Base-by-base conservation (phyloP, 805 yeast species). In the Millerozyma miso region DNA sequence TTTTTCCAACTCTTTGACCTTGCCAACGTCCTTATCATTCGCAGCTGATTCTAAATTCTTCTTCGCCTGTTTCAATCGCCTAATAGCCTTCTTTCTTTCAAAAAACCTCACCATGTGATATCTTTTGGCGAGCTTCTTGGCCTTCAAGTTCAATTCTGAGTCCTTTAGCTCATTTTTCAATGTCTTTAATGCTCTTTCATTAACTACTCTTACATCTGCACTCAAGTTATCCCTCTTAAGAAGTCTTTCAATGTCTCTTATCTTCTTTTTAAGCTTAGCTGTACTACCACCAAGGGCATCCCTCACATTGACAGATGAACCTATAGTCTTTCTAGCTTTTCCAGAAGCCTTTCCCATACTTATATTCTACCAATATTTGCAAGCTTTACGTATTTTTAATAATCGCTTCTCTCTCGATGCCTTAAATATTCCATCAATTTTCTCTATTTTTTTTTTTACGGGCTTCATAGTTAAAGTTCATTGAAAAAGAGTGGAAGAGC, bases 91-190 rank as follows among this genome's bases (percentile, higher is more conserved):
- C 67, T 88, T 88, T 57, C 76, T 80, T 62, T 90, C 98, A 48
- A 93, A 88, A 59, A 93, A 93, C 51, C 91, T 77, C 38, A 93
- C 88, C 90, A 88, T 89, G 59, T 88, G 97, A 60, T 93, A 93
- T 65, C 83, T 86, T 51, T 81, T 76, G 10, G 88, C 79, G 33
- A 71, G 65, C 41, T 75, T 71, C 48, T 73, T 76, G 14, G 77
- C 76, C 50, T 68, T 72, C 37, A 69, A 65, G 23, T 64, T 63
- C 32, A 61, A 47, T 46, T 74, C 71, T 14, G 78, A 76, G 33
- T 70, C 69, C 37, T 68, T 68, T 42, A 85, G 67, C 55, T 86
- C 89, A 4, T 71, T 63, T 39, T 75, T 71, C 47, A 85, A 63
- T 1, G 88, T 87, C 38, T 76, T 78, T 42, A 88, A 63, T 1